Conservation (phyloP, 164 flowering plant species). For the Tetrastigma voinierianum region DNA sequence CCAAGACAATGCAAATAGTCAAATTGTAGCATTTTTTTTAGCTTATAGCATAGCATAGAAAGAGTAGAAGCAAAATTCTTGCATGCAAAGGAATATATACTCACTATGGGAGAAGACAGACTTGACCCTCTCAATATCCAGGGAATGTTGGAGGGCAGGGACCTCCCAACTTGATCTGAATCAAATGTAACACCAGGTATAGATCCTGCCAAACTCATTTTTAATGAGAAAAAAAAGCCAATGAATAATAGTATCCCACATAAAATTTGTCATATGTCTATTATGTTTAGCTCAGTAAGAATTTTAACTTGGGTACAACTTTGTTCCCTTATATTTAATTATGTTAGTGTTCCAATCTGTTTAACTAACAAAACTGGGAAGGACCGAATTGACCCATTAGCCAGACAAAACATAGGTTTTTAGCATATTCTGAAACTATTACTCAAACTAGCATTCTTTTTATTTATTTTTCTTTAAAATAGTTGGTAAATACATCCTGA, state of each 20-base stretch:
- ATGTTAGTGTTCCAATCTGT: no score
- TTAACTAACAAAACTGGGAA: no score
- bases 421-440: no score
- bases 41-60: background rate
- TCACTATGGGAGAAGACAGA: constrained; percentile 94
- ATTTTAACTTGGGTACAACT: no score
- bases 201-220: constrained; percentile 48
- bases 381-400: no score
- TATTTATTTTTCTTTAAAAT: no score
- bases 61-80: background rate
- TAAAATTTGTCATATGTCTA: background rate
- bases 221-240: background rate
- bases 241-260: constrained; percentile 3
- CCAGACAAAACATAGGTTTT: no score
- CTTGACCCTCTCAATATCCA: constrained; percentile 80
- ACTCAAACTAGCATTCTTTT: no score
- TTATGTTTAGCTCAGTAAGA: no score
- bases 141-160: constrained; percentile 63
- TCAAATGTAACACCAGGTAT: constrained; percentile 86
- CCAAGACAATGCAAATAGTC: no score
- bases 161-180: constrained; percentile 82
- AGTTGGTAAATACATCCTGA: no score
- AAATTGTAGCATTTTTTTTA: background rate
- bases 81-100: constrained; percentile 23
- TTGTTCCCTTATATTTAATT: no score